Evolutionary conservation across 176 grass and related monocot genomes (phyloP), one percentile per base, ranked within the genome.

Genomic region (Oryza longistaminata): DNA sequence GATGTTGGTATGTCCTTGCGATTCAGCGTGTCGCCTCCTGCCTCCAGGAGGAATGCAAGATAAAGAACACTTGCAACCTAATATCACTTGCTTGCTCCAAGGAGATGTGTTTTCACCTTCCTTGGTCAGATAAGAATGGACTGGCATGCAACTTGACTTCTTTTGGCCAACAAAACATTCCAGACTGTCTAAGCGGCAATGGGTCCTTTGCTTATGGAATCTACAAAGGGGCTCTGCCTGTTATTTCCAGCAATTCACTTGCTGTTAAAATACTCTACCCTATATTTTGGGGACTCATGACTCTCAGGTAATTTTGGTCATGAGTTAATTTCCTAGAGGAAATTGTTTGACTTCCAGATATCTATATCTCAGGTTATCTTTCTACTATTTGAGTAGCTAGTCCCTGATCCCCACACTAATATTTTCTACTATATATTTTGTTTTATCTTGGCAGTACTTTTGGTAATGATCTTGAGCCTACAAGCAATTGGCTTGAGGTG

Each of bases 211-310:
- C 70, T 11, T 98, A 81, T 29, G 96, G 96, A 75, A 98, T 98
- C 46, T 98, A 98, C 76, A 83, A 90, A 50, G 72, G 86, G 22
- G 96, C 96, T 70, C 93, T 98, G 39, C 96, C 96, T 69, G 93
- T 98, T 65, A 95, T 98, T 68, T 98, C 96, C 1, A 98, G 93
- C 81, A 92, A 90, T 77, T 95, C 93, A 3, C 91, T 98, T 69
- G 83, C 89, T 64, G 90, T 98, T 33, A 98, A 98, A 77, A 92
- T 95, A 53, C 91, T 98, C 45, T 98, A 95, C 67, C 96, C 96
- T 37, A 95, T 98, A 87, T 98, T 98, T 53, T 98, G 96, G 96
- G 96, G 96, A 50, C 96, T 98, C 17, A 98, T 98, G 91, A 92
- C 93, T 58, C 93, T 98, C 68, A 98, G 96, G 96, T 98, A 93